Percentiles rank a stretch among this genome's conserved stretches.
These are phyloP conservation scores for Anisodus acutangulus DNA, from an alignment of 257 asterid genomes.

Conservation along the genomic window DNA sequence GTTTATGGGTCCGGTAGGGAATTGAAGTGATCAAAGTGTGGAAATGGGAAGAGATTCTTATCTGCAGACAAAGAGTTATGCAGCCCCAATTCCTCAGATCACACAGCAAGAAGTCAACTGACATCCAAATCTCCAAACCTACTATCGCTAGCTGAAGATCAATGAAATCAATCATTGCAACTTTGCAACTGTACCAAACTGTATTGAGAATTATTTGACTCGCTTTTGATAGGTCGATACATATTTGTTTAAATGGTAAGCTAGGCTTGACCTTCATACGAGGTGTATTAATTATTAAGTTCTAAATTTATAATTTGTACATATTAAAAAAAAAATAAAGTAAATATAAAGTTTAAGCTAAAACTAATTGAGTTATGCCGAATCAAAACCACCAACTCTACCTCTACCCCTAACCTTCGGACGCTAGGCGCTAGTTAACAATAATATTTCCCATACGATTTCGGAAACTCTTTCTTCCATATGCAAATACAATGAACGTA, in stretches of 20 bases:
- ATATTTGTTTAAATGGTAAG: neutral
- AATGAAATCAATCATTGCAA: neutral
- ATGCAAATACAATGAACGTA: neutral
- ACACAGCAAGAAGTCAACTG: slow-evolving; percentile 7
- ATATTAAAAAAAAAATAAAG: too few relatives aligned
- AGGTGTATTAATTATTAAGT: too few relatives aligned
- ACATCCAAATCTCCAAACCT: neutral
- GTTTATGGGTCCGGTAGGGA: neutral
- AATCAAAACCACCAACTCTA: too few relatives aligned
- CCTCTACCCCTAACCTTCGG: too few relatives aligned
- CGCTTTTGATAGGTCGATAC: neutral
- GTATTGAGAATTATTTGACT: neutral
- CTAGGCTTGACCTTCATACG: too few relatives aligned
- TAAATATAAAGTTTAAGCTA: too few relatives aligned
- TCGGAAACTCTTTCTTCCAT: neutral
- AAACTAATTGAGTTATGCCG: too few relatives aligned
- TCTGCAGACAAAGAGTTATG: slow-evolving; percentile 10
- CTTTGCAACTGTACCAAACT: neutral
- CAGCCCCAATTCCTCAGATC: slow-evolving; percentile 20
- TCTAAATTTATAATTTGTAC: too few relatives aligned
- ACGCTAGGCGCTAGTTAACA: too few relatives aligned
- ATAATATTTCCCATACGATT: neutral
- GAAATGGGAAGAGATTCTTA: neutral
- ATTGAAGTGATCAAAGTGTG: neutral
- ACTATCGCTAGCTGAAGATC: neutral